These are phyloP conservation scores for Phylloporus arenicola DNA, from an alignment of 768 basidiomycete genomes.

Conservation along the genomic window DNA sequence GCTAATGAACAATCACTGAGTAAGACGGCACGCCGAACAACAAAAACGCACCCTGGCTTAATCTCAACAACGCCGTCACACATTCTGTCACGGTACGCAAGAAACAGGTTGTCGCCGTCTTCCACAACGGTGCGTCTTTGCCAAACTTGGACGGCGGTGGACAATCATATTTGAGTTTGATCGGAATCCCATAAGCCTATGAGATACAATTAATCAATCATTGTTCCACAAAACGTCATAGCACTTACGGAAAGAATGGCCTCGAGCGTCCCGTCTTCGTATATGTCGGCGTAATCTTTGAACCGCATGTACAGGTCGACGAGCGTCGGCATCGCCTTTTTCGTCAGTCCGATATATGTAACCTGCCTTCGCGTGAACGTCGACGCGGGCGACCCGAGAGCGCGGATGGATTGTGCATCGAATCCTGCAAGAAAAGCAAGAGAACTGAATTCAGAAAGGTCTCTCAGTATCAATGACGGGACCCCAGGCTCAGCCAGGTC, in stretches of 20 bases:
- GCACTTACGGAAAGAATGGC: slow-evolving; percentile 64
- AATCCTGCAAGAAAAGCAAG: slow-evolving; percentile 85
- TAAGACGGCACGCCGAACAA: background rate
- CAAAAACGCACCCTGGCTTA: slow-evolving; percentile 46
- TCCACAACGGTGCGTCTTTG: slow-evolving; percentile 87
- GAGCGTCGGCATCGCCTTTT: slow-evolving; percentile 80
- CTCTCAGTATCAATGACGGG: slow-evolving; percentile 71
- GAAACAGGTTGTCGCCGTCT: slow-evolving; percentile 83
- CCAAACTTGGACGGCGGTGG: slow-evolving; percentile 85
- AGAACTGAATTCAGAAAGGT: slow-evolving; percentile 80
- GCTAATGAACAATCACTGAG: slow-evolving; percentile 28
- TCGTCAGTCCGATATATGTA: slow-evolving; percentile 87
- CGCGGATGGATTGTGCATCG: slow-evolving; percentile 37
- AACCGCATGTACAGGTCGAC: slow-evolving; percentile 72
- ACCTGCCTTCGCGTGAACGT: slow-evolving; percentile 52
- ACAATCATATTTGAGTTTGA: slow-evolving; percentile 94
- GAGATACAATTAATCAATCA: background rate
- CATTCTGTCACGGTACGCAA: slow-evolving; percentile 69
- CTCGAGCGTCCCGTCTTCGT: slow-evolving; percentile 79
- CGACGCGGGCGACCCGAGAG: slow-evolving; percentile 9
- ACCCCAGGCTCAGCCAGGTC: slow-evolving; percentile 58
- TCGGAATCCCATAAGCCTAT: slow-evolving; percentile 86
- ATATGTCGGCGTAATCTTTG: slow-evolving; percentile 57
- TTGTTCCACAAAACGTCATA: background rate
- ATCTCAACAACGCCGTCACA: slow-evolving; percentile 42